These are phyloP conservation scores for Aspergillus tubingensis DNA, from an alignment of 2,329 filamentous ascomycete species.

Conservation along the genomic window DNA sequence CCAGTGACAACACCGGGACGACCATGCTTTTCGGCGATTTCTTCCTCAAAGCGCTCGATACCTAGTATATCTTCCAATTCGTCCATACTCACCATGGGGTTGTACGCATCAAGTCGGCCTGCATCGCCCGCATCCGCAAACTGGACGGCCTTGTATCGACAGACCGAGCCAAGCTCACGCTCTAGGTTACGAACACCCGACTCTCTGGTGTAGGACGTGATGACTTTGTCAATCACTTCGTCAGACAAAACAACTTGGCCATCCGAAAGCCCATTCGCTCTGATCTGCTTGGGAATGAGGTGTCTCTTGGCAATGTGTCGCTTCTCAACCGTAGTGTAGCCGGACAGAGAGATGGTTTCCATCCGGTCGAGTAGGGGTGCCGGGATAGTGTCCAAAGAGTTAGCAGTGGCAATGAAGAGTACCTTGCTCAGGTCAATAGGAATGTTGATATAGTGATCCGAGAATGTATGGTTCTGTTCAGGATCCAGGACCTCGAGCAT, in stretches of 20 bases:
- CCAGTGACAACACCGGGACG: constrained; percentile 93
- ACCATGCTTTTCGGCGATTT: constrained; percentile 81
- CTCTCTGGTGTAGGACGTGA: constrained; percentile 94
- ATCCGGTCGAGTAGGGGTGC: constrained; percentile 92
- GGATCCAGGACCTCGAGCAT: constrained; percentile 98
- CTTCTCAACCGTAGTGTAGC: constrained; percentile 97
- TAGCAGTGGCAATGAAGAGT: constrained; percentile 95
- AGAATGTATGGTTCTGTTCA: constrained; percentile 93
- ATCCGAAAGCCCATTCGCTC: constrained; percentile 77
- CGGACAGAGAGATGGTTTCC: constrained; percentile 91
- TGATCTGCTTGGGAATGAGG: constrained; percentile 93
- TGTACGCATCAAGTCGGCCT: constrained; percentile 68
- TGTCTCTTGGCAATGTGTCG: constrained; percentile 90
- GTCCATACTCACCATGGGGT: constrained; percentile 68
- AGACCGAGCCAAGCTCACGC: constrained; percentile 91
- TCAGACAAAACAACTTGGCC: constrained; percentile 76
- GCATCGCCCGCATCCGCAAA: constrained; percentile 86
- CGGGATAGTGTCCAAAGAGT: constrained; percentile 91
- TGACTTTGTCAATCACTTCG: constrained; percentile 90
- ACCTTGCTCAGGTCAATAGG: constrained; percentile 96
- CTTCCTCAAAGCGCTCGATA: constrained; percentile 90
- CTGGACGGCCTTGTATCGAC: constrained; percentile 91
- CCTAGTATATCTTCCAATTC: constrained; percentile 91
- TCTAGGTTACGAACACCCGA: constrained; percentile 95
- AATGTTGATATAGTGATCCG: constrained; percentile 94